Percentiles rank a stretch among this genome's conserved stretches.
These are phyloP conservation scores for Backusella sp. DNA, from an alignment of 192 early-diverging fungal genomes.

Conservation along the genomic window DNA sequence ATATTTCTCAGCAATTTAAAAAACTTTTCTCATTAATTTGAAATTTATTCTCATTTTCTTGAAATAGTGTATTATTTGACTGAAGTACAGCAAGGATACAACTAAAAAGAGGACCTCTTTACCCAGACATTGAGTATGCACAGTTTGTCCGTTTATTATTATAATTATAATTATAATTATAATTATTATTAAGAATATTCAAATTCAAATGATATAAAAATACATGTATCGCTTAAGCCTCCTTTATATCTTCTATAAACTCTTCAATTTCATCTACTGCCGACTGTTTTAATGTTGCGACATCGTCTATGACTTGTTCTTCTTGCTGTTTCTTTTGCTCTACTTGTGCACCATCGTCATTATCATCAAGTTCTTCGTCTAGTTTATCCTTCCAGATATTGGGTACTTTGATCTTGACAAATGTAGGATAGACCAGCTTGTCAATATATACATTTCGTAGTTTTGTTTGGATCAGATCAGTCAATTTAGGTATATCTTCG, in stretches of 20 bases:
- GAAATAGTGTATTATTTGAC: too few relatives aligned
- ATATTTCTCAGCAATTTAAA: too few relatives aligned
- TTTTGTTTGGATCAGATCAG: constrained; percentile 76
- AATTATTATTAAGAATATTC: too few relatives aligned
- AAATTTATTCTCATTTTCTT: too few relatives aligned
- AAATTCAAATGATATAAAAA: neutral
- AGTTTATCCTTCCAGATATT: constrained; percentile 45
- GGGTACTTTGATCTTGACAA: constrained; percentile 63
- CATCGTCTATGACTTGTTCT: neutral
- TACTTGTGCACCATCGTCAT: neutral
- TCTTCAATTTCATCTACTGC: constrained; percentile 33
- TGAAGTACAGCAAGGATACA: too few relatives aligned
- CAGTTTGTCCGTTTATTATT: too few relatives aligned
- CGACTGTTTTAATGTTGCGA: neutral
- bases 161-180: too few relatives aligned
- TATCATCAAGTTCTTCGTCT: neutral
- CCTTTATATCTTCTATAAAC: constrained; percentile 33
- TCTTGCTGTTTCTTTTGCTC: neutral
- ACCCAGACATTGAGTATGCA: too few relatives aligned
- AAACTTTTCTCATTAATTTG: too few relatives aligned
- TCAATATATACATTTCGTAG: constrained; percentile 68
- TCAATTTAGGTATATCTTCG: constrained; percentile 93
- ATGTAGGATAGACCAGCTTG: constrained; percentile 74
- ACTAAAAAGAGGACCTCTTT: too few relatives aligned
- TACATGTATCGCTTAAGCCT: constrained; percentile 14